Conservation (phyloP, 768 basidiomycete species). For the Calocera viscosa region DNA sequence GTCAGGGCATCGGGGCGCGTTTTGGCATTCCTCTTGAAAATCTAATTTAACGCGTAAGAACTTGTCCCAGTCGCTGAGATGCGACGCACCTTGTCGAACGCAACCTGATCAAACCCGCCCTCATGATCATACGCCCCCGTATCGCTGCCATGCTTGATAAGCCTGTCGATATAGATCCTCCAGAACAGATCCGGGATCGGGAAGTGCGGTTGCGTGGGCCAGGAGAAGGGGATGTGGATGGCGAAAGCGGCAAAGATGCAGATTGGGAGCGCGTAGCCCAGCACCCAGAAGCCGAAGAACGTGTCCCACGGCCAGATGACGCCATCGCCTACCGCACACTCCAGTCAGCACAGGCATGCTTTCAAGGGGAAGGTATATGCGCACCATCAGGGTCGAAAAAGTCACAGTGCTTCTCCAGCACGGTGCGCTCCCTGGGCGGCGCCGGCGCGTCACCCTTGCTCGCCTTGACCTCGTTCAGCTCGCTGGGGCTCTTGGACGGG, state of each 20-base stretch:
- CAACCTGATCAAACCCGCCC: conserved; percentile 32
- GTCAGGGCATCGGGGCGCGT: conserved; percentile 21
- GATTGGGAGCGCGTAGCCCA: conserved; percentile 34
- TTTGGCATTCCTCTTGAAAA: conserved; percentile 31
- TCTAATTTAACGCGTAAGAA: conserved; percentile 10
- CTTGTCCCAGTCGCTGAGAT: neutral
- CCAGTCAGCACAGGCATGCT: neutral
- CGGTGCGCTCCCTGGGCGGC: conserved; percentile 18
- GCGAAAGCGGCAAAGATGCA: conserved; percentile 27
- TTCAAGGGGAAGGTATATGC: neutral
- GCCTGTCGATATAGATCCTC: conserved; percentile 28
- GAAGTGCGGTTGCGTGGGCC: conserved; percentile 22
- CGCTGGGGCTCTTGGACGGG: neutral
- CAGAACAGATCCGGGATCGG: conserved; percentile 34
- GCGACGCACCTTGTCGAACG: conserved; percentile 28
- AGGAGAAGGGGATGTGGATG: conserved; percentile 30
- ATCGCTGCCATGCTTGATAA: conserved; percentile 37
- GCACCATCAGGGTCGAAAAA: conserved; percentile 32
- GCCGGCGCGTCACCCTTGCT: neutral
- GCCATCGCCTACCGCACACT: conserved; percentile 24
- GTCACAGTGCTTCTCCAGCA: conserved; percentile 33
- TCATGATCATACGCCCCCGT: conserved; percentile 33
- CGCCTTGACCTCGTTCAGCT: neutral
- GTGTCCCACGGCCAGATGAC: conserved; percentile 38
- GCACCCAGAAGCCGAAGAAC: conserved; percentile 31